phyloP scores from a whole-genome alignment of 2,329 filamentous ascomycete species.

The Cercospora sojina region DNA sequence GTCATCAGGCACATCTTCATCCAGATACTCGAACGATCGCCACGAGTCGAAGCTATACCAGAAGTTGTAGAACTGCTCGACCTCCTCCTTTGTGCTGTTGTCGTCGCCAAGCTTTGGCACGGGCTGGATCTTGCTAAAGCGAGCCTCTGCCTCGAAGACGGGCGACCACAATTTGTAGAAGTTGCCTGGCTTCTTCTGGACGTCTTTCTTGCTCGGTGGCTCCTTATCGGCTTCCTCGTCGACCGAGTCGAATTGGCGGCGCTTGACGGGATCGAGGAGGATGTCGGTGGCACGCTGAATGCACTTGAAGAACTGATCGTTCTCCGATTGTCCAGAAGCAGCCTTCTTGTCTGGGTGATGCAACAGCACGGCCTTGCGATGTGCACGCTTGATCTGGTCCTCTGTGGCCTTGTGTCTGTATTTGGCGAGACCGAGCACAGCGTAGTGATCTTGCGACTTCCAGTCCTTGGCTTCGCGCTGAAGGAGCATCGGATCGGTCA shows the following conservation, averaged over 20 bases:
- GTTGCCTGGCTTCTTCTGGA: conserved; percentile 68
- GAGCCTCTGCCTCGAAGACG: conserved; percentile 86
- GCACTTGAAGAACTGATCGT: conserved; percentile 99
- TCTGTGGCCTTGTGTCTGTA: conserved; percentile 91
- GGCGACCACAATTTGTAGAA: conserved; percentile 93
- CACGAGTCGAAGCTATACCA: conserved; percentile 99
- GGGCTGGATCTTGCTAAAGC: conserved; percentile 88
- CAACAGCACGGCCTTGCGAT: conserved; percentile 99
- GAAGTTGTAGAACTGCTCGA: conserved; percentile 98
- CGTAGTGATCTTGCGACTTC: conserved; percentile 99
- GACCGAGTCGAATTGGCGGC: conserved; percentile 93
- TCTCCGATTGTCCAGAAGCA: conserved; percentile 78
- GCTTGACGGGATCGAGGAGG: conserved; percentile 85
- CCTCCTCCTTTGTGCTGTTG: conserved; percentile 80
- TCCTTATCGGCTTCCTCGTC: conserved; percentile 92
- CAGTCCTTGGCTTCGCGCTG: conserved; percentile 96
- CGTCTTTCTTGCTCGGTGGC: conserved; percentile 87
- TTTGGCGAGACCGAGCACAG: conserved; percentile 87
- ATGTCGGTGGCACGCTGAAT: conserved; percentile 98
- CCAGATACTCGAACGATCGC: conserved; percentile 95
- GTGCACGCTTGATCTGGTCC: conserved; percentile 97
- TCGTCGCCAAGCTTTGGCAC: conserved; percentile 84
- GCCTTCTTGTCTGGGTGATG: conserved; percentile 99
- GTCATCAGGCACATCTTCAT: conserved; percentile 98
- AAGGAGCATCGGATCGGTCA: conserved; percentile 89